Conservation (phyloP, 768 basidiomycete species). For the Tremella mesenterica region DNA sequence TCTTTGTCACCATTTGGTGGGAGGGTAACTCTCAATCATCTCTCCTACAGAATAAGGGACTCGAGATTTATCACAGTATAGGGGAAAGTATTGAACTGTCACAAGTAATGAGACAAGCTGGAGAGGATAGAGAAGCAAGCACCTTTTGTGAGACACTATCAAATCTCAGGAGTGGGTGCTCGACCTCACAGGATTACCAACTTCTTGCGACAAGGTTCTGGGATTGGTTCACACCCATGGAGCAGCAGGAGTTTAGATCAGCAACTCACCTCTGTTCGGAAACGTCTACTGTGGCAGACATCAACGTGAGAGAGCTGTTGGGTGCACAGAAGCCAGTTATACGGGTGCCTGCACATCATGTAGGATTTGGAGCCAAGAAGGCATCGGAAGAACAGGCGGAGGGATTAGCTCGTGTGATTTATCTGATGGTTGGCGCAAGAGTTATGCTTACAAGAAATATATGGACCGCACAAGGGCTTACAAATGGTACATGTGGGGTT, state of each 20-base stretch:
- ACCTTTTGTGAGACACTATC: background rate
- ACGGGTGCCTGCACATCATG: background rate
- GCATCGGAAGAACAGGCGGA: background rate
- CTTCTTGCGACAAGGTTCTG: background rate
- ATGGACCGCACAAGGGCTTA: background rate
- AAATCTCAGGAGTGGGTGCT: background rate
- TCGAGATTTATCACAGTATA: background rate
- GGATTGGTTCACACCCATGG: background rate
- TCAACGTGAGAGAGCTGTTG: background rate
- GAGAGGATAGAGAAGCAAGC: background rate
- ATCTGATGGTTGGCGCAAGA: background rate
- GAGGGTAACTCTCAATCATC: background rate
- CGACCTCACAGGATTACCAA: background rate
- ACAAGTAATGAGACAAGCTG: background rate
- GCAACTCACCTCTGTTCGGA: background rate
- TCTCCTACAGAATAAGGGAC: background rate
- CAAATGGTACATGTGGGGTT: background rate
- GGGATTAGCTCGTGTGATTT: background rate
- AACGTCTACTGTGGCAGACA: background rate
- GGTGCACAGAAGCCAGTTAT: background rate
- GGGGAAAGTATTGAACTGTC: background rate
- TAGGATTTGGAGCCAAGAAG: background rate
- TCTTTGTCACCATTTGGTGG: background rate
- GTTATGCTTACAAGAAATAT: background rate
- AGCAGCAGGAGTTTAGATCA: background rate